Base-by-base conservation (phyloP, 345 rosid species). In the Sisymbrium irio region DNA sequence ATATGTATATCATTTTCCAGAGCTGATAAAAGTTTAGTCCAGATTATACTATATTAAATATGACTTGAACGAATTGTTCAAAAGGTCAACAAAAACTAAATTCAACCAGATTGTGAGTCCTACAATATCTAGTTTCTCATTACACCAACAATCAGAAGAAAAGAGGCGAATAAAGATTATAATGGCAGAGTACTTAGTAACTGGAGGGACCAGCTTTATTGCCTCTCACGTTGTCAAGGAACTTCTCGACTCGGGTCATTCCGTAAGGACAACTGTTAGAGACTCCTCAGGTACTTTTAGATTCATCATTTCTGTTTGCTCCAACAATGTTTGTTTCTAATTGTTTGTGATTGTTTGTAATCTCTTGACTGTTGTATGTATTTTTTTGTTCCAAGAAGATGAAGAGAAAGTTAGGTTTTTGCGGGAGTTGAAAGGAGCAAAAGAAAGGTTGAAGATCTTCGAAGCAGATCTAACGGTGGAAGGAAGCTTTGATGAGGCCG, bases 131-230 rank as follows among this genome's bases (percentile, higher is more conserved):
- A 47, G 19, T 27, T 17, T 39, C 17, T 40, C 42, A 42, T 39
- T 22, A 53, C 27, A 67, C 42, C n/a, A 58, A 33, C 2, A 39
- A 20, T 46, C 25, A 19, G 25, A 28, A 41, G 25, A 11, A 22
- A 5, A 32, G 69, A 62, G 53, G 3, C 11, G 25, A 41, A 28
- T 1, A 6, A 32, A 7, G n/a, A 30, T 30, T 49, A 62, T 76
- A 73, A 90, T 90, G 97, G 81, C 83, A 4, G 87, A 84, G 65
- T 90, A 88, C 55, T 84, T 93, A 64, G 97, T 93, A n/a, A 90
- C 98, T 0, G 96, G 96, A 35, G 96, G 97, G 19, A 86, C 92
- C 0, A 90, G 98, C 20, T 90, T 88, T 85, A 87, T 93, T 12
- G 93, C 89, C 0, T 80, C 91, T 56, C 77, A 85, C 62, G 62